Percentiles rank a stretch among this genome's conserved stretches.
Conservation (phyloP, 78 protist genomes). For the Dictyostelium firmibasis region DNA sequence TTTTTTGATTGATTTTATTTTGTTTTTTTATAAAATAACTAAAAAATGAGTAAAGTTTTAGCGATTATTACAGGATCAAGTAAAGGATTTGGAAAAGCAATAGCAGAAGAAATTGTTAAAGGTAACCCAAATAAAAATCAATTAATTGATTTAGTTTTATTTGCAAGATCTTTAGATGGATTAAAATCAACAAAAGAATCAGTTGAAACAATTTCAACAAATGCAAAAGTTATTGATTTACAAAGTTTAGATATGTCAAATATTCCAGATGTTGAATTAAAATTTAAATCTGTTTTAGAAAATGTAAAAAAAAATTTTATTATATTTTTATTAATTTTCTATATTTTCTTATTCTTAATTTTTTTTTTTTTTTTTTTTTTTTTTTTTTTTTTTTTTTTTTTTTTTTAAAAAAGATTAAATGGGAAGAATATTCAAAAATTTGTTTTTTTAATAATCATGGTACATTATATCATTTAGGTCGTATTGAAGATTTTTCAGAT, state of each 20-base stretch:
- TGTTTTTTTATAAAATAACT: not conserved
- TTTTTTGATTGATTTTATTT: not conserved
- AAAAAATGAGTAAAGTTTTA: conserved; percentile 14
- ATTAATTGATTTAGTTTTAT: conserved; percentile 27
- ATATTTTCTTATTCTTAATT: not conserved
- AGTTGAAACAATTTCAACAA: not conserved
- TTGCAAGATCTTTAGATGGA: conserved; percentile 27
- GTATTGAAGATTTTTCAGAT: not conserved
- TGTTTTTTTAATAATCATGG: conserved; percentile 20
- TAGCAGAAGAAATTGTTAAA: conserved; percentile 14
- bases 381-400: not conserved
- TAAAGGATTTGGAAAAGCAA: conserved; percentile 49
- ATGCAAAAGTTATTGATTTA: not conserved
- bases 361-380: not conserved
- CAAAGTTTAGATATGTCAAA: not conserved
- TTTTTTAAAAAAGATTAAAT: no score
- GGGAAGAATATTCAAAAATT: not conserved
- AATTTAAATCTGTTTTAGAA: not conserved
- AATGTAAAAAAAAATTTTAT: conserved; percentile 1
- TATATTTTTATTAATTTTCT: not conserved
- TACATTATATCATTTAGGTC: not conserved
- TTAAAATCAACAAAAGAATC: not conserved
- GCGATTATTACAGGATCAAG: conserved; percentile 35
- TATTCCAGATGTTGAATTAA: not conserved
- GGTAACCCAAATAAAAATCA: not conserved